Evolutionary conservation across 495 filamentous ascomycete species (phyloP).

Genomic region (Penicillium lagena): DNA sequence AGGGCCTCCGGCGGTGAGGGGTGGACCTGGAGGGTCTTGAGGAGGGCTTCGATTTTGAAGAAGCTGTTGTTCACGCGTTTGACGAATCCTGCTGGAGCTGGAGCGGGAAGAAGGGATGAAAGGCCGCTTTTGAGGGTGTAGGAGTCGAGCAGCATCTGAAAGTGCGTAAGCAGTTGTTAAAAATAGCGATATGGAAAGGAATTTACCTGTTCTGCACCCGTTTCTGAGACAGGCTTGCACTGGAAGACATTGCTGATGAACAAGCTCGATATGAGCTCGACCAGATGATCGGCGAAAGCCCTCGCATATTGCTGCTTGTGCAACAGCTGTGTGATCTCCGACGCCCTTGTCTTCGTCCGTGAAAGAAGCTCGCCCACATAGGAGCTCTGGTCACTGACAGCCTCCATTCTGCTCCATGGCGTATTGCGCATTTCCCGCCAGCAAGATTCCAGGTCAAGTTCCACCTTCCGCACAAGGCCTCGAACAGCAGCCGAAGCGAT

Average conservation of each 20-base stretch:
- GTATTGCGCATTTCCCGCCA: slow-evolving; percentile 98
- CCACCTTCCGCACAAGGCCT: slow-evolving; percentile 75
- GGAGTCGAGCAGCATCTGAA: slow-evolving; percentile 84
- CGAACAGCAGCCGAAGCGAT: slow-evolving; percentile 85
- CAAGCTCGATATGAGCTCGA: slow-evolving; percentile 72
- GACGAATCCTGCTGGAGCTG: slow-evolving; percentile 58
- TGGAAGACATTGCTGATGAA: slow-evolving; percentile 83
- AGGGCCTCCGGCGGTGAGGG: slow-evolving; percentile 86
- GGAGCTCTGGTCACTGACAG: slow-evolving; percentile 89
- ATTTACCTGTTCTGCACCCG: slow-evolving; percentile 84
- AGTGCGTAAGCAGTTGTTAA: slow-evolving; percentile 1
- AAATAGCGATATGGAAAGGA: no score
- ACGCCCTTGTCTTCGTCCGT: slow-evolving; percentile 59
- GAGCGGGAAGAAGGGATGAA: slow-evolving; percentile 33
- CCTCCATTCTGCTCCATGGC: slow-evolving; percentile 91
- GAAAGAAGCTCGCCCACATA: slow-evolving; percentile 78
- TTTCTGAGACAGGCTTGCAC: slow-evolving; percentile 83
- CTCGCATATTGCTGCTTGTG: slow-evolving; percentile 90
- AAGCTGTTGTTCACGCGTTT: slow-evolving; percentile 85
- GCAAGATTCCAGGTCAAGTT: slow-evolving; percentile 71
- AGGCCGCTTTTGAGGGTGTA: slow-evolving; percentile 87
- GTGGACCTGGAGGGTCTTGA: slow-evolving; percentile 95
- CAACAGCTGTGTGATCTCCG: slow-evolving; percentile 70
- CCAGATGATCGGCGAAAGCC: slow-evolving; percentile 89
- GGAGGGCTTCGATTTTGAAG: slow-evolving; percentile 80